These are phyloP conservation scores for Agrocybe praecox DNA, from an alignment of 768 basidiomycete genomes.

Conservation along the genomic window DNA sequence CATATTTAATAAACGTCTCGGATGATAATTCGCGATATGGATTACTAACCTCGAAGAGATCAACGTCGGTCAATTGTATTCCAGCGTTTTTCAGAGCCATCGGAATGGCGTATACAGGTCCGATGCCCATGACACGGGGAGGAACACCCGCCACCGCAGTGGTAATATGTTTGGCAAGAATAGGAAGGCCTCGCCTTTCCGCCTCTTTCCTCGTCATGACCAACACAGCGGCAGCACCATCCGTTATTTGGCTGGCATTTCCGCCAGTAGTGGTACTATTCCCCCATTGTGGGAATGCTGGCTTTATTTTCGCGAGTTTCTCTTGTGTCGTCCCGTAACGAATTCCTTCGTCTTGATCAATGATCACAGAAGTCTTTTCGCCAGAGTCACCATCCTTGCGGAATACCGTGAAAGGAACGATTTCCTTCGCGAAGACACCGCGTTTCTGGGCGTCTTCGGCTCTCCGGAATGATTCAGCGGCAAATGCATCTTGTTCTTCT, in stretches of 20 bases:
- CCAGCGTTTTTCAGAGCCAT: constrained; percentile 70
- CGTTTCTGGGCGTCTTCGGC: constrained; percentile 74
- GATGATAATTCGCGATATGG: neutral
- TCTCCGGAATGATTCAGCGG: constrained; percentile 75
- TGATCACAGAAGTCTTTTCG: constrained; percentile 49
- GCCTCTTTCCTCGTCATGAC: constrained; percentile 84
- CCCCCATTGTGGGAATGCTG: constrained; percentile 87
- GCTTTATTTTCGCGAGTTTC: constrained; percentile 58
- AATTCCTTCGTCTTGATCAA: constrained; percentile 78
- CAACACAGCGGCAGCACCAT: constrained; percentile 81
- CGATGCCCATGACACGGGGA: constrained; percentile 88
- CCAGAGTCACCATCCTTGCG: constrained; percentile 60
- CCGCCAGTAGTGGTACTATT: constrained; percentile 76
- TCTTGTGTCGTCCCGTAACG: constrained; percentile 74
- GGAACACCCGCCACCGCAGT: constrained; percentile 73
- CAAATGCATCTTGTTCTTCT: constrained; percentile 75
- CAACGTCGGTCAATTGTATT: constrained; percentile 68
- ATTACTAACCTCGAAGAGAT: constrained; percentile 69
- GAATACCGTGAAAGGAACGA: constrained; percentile 74
- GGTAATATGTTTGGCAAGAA: constrained; percentile 81
- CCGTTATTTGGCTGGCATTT: constrained; percentile 85
- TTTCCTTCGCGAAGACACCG: constrained; percentile 69
- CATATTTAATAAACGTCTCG: neutral
- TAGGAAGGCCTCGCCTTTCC: constrained; percentile 67
- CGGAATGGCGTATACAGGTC: constrained; percentile 84